These are phyloP conservation scores for Acacia pycnantha DNA, from an alignment of 331 rosid species.

Conservation along the genomic window DNA sequence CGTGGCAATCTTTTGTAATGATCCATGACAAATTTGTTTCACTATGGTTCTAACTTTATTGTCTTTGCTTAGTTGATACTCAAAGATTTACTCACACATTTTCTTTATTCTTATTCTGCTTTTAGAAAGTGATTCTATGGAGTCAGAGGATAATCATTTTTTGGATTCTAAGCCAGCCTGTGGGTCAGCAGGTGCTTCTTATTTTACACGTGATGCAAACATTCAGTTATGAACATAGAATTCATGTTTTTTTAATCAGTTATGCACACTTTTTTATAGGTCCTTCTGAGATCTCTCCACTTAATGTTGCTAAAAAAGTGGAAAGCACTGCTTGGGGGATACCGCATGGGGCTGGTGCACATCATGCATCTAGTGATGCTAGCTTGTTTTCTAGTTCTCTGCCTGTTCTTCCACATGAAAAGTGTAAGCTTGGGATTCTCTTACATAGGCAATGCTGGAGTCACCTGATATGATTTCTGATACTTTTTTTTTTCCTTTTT, in stretches of 20 bases:
- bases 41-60: not conserved
- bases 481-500: not conserved
- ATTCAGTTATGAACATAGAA: not conserved
- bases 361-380: conserved; percentile 46
- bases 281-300: conserved; percentile 32
- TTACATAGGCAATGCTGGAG: not conserved
- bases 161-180: conserved; percentile 34
- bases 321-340: conserved; percentile 55
- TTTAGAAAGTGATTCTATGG: conserved; percentile 36
- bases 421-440: conserved; percentile 39
- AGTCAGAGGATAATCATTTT: conserved; percentile 39
- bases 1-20: conserved; percentile 4
- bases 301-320: conserved; percentile 31
- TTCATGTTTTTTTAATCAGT: not conserved
- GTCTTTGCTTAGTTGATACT: not conserved
- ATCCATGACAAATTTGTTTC: conserved; percentile 18
- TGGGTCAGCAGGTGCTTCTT: conserved; percentile 36
- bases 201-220: not conserved
- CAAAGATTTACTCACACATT: not conserved
- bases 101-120: conserved; percentile 2
- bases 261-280: conserved; percentile 36
- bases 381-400: conserved; percentile 70
- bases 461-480: conserved; percentile 6
- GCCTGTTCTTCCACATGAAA: conserved; percentile 65
- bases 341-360: conserved; percentile 30